Evolutionary conservation across 2,329 filamentous ascomycete species (phyloP).

Genomic region (Fusarium clavum): DNA sequence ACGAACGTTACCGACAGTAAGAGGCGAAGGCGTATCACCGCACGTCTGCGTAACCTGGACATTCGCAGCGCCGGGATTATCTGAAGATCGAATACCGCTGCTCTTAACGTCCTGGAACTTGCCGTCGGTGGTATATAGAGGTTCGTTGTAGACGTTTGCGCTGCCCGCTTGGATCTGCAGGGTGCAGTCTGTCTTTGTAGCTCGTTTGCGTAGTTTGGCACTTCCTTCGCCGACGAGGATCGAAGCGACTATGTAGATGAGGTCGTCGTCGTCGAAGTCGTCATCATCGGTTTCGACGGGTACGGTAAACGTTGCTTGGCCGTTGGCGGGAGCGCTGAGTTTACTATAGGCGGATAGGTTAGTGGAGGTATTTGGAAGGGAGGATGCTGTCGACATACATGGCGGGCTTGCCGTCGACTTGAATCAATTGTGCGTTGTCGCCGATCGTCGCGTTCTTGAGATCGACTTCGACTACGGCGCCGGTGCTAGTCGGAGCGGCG

Average conservation of each 20-base stretch:
- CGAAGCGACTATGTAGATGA: slow-evolving; percentile 29
- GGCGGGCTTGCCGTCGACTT: slow-evolving; percentile 30
- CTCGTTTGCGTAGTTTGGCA: slow-evolving; percentile 27
- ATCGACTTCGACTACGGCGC: slow-evolving; percentile 12
- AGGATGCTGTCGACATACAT: slow-evolving; percentile 3
- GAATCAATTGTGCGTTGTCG: slow-evolving; percentile 26
- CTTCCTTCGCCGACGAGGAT: slow-evolving; percentile 32
- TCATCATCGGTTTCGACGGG: slow-evolving; percentile 12
- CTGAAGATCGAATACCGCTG: slow-evolving; percentile 26
- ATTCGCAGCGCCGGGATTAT: slow-evolving; percentile 16
- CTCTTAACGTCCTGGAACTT: slow-evolving; percentile 31
- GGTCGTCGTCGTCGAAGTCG: slow-evolving; percentile 17
- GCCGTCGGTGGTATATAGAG: slow-evolving; percentile 26
- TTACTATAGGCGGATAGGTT: slow-evolving; percentile 4
- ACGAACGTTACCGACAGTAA: slow-evolving; percentile 29
- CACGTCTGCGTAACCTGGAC: slow-evolving; percentile 33
- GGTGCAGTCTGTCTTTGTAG: slow-evolving; percentile 25
- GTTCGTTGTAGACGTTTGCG: slow-evolving; percentile 32
- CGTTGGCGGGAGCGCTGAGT: slow-evolving; percentile 27
- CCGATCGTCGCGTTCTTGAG: slow-evolving; percentile 31
- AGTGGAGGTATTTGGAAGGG: neutral
- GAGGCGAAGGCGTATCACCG: slow-evolving; percentile 20
- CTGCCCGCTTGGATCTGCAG: slow-evolving; percentile 24
- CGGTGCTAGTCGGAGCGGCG: slow-evolving; percentile 21
- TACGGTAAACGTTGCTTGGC: slow-evolving; percentile 29